A percentile compares a stretch with the other conserved stretches of the same genome.
Conservation (phyloP, 176 grass and related monocot genomes). For the Rhynchospora pubera region DNA sequence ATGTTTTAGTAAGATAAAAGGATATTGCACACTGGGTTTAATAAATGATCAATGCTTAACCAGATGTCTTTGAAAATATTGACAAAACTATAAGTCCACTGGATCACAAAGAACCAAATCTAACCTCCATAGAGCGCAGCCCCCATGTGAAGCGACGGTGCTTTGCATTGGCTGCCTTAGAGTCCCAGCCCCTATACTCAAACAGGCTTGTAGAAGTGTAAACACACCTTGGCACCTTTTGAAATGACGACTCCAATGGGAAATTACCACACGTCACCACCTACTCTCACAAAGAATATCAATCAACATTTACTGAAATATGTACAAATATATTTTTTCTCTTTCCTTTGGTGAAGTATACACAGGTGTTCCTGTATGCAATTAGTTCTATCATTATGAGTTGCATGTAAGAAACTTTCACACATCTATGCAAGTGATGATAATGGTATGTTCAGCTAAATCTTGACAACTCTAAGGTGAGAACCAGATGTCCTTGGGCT, state of each 20-base stretch:
- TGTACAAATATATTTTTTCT: not conserved
- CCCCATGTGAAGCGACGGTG: constrained; percentile 89
- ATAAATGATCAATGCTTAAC: too few relatives aligned
- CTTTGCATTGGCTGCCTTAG: constrained; percentile 65
- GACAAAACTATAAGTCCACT: not conserved
- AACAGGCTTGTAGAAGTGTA: constrained; percentile 87
- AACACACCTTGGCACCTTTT: constrained; percentile 91
- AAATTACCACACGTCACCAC: constrained; percentile 98
- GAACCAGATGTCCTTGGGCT: not conserved
- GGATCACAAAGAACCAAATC: not conserved
- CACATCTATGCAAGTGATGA: not conserved
- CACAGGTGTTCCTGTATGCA: not conserved
- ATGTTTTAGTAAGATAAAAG: not conserved
- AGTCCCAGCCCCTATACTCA: constrained; percentile 92
- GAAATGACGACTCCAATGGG: constrained; percentile 88
- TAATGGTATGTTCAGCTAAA: not conserved
- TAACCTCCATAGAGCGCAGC: constrained; percentile 75
- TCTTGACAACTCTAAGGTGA: not conserved
- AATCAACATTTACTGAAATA: not conserved
- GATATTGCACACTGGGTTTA: not conserved
- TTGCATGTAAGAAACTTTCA: not conserved
- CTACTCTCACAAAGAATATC: constrained; percentile 27
- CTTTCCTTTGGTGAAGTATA: not conserved
- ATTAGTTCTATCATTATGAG: not conserved
- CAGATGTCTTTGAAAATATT: not conserved